Base-by-base conservation (phyloP, 2,329 filamentous ascomycete species). In the Periglandula ipomoeae region DNA sequence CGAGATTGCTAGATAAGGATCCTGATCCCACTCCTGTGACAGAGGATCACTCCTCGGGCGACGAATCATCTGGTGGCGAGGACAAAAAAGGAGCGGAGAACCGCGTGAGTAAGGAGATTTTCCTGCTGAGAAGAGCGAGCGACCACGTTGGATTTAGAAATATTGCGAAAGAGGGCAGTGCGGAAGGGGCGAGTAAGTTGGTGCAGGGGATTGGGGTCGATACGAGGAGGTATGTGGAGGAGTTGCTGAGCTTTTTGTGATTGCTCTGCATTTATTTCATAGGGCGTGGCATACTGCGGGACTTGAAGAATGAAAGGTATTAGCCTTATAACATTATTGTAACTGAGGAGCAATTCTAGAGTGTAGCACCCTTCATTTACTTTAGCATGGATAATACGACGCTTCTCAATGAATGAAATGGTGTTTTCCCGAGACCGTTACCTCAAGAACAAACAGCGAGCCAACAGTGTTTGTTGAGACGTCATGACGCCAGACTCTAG, bases 191-290 rank as follows among this genome's bases (percentile, higher is more conserved):
- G 1, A 76, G 73, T 19, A 75, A 76, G 48, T 64, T 89, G 54
- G 81, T 78, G 0, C 82, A 87, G 58, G 86, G 85, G 0, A 87
- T 90, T 53, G 86, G 86, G 0, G 75, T 89, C 30, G 86, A 90
- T 69, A 87, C 85, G 26, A 76, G 82, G 63, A 78, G 76, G 60
- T 89, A 89, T 63, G 79, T 89, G 4, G 85, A 89, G 62, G 81
- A 81, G 1, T 61, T 90, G 49, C 67, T 89, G 62, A 87, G 75
- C 59, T 62, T 89, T 59, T 51, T 69, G 27, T 68, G 51, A 54
- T 3, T 26, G 19, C 27, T 19, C 10, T 19, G 26, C 35, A 38
- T 38, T n/a, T 3, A 38, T n/a, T n/a, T n/a, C n/a, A n/a, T n/a
- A n/a, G n/a, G n/a, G n/a, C n/a, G n/a, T n/a, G n/a, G n/a, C n/a